phyloP scores from a whole-genome alignment of 106 monocot species.

The Apostasia ramifera region DNA sequence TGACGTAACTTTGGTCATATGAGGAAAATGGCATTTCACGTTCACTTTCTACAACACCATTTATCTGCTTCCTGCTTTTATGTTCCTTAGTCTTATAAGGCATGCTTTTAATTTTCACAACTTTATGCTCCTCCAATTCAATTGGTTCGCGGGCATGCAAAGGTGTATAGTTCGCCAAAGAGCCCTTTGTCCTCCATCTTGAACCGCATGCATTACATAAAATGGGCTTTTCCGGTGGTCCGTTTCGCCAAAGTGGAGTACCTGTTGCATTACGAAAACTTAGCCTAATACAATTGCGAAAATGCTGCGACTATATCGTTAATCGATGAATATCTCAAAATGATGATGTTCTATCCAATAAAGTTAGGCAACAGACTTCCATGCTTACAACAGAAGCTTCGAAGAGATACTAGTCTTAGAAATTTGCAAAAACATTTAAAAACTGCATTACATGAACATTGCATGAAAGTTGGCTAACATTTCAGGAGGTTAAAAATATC shows the following conservation, averaged over 20 bases:
- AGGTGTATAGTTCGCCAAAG: constrained; percentile 87
- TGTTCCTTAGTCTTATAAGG: constrained; percentile 41
- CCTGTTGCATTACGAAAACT: constrained; percentile 39
- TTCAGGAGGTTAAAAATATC: no score
- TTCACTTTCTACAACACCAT: constrained; percentile 19
- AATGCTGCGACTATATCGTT: no score
- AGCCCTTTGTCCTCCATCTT: constrained; percentile 98
- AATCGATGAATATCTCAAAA: not conserved
- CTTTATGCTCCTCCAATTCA: constrained; percentile 50
- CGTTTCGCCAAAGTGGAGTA: constrained; percentile 99
- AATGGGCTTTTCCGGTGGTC: constrained; percentile 96
- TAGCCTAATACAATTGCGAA: not conserved
- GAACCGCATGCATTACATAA: constrained; percentile 99
- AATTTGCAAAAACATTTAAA: no score
- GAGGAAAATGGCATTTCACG: constrained; percentile 33
- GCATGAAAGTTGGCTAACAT: no score
- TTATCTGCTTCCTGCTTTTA: constrained; percentile 46
- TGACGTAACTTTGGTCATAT: constrained; percentile 57
- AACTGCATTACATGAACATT: no score
- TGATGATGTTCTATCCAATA: not conserved
- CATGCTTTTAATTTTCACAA: constrained; percentile 39
- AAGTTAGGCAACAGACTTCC: not conserved
- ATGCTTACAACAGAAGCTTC: not conserved
- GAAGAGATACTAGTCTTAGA: no score
- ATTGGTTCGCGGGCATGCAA: constrained; percentile 69